Evolutionary conservation across 345 rosid species (phyloP), one percentile per base, ranked within the genome.

Genomic region (Luvunga scandens): DNA sequence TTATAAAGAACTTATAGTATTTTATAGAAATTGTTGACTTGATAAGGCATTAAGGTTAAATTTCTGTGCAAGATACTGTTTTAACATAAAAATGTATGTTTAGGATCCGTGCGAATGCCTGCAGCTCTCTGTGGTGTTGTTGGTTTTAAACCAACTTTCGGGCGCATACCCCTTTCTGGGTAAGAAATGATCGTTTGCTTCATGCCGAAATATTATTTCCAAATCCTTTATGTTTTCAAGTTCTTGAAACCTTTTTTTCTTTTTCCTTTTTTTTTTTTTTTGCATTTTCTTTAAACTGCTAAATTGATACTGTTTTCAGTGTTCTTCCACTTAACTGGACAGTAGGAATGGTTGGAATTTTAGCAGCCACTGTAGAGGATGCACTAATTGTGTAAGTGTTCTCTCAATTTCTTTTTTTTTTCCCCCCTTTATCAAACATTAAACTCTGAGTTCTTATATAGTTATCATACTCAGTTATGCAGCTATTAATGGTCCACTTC

Each of bases 321-420:
- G 94, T 92, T 83, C 86, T 92, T 84, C 97, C 97, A 27, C 83
- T 92, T 30, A 90, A 88, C 75, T 92, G 94, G 94, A 92, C 97
- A 0, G 91, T 92, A 12, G 97, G 97, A 59, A 90, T 87, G 94
- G 91, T 90, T 38, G 97, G 97, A 45, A 82, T 92, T 38, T 81
- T 92, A 8, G 90, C 97, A 7, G 86, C 87, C 81, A 87, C 94
- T 7, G 38, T 88, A 0, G 92, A 92, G 77, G 97, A 90, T 72
- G 92, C 94, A 38, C 77, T 89, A 36, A 82, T 92, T 45, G 85
- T 78, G 97, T 90, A 7, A 74, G 86, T 76, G 19, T 39, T 27
- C 25, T 16, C 73, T 74, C 27, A 65, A 19, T 56, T 24, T 27
- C 50, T 64, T 28, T 22, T 69, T 2, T n/a, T n/a, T n/a, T n/a